A percentile compares a stretch with the other conserved stretches of the same genome.
phyloP scores from a whole-genome alignment of 805 yeast genomes.

The Schwanniomyces occidentalis region DNA sequence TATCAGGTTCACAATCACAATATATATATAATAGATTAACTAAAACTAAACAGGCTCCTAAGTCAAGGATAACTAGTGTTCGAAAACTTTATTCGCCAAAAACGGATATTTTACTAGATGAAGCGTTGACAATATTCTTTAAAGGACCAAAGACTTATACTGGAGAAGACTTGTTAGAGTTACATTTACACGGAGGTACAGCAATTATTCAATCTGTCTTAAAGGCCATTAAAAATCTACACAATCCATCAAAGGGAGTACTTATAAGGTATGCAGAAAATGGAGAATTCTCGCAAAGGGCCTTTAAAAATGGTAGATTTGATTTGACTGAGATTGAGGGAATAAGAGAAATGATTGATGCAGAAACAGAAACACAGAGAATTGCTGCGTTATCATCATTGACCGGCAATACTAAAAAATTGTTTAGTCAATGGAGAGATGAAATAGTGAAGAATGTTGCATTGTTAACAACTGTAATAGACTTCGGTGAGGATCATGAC shows the following conservation, averaged over 20 bases:
- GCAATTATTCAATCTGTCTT: conserved; percentile 77
- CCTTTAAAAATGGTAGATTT: conserved; percentile 78
- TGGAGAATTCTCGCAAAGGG: conserved; percentile 89
- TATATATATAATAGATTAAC: conserved; percentile 52
- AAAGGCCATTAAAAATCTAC: conserved; percentile 55
- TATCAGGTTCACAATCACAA: conserved; percentile 69
- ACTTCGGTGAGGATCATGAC: conserved; percentile 93
- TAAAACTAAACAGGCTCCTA: conserved; percentile 32
- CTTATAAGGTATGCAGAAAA: conserved; percentile 79
- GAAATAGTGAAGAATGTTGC: conserved; percentile 68
- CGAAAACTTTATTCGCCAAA: conserved; percentile 53
- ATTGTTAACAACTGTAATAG: conserved; percentile 81
- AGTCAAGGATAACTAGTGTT: conserved; percentile 56
- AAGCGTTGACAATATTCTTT: conserved; percentile 71
- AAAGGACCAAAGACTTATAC: conserved; percentile 78
- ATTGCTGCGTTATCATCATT: conserved; percentile 71
- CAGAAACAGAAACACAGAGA: conserved; percentile 91
- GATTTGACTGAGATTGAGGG: conserved; percentile 93
- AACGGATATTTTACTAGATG: conserved; percentile 57
- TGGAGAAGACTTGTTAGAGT: conserved; percentile 86
- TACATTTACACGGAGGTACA: conserved; percentile 93
- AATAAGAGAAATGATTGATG: conserved; percentile 81
- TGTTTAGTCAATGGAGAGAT: conserved; percentile 67
- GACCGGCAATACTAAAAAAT: conserved; percentile 59
- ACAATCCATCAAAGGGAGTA: conserved; percentile 40